Conservation (phyloP, 2,329 filamentous ascomycete genomes). For the Triangularia verruculosa region DNA sequence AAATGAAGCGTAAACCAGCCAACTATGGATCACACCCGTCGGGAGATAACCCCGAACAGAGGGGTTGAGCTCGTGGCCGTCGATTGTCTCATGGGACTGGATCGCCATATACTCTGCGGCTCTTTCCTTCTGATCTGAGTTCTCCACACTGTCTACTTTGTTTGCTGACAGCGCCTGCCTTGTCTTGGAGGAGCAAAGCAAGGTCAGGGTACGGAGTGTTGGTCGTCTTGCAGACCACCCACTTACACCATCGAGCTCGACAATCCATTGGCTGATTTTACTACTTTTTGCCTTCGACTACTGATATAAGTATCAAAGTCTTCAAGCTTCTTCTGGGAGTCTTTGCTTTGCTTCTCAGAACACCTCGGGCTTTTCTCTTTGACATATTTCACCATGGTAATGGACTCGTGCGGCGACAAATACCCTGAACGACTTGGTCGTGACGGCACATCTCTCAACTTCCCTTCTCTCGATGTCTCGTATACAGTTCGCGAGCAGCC, state of each 20-base stretch:
- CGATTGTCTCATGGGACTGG: constrained; percentile 5
- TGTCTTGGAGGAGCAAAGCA: not conserved
- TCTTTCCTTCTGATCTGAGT: not conserved
- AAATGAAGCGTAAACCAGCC: constrained; percentile 20
- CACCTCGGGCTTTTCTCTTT: not conserved
- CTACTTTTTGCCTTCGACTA: not conserved
- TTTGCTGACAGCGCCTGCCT: not conserved
- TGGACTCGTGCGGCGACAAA: constrained; percentile 14
- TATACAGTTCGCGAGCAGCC: constrained; percentile 39
- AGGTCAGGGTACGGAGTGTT: constrained; percentile 11
- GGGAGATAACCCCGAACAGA: not conserved
- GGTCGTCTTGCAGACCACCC: not conserved
- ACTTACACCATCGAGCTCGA: not conserved
- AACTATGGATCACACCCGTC: constrained; percentile 13
- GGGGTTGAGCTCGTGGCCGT: not conserved
- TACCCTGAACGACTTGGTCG: constrained; percentile 14
- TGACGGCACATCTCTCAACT: constrained; percentile 4
- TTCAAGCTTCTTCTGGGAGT: not conserved
- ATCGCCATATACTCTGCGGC: not conserved
- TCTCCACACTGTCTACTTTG: not conserved
- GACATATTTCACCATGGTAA: constrained; percentile 14
- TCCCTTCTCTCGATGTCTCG: constrained; percentile 2
- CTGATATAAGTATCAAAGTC: not conserved
- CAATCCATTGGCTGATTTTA: not conserved
- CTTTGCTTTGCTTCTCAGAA: not conserved